Conservation (phyloP, 2,329 filamentous ascomycete species). For the Paecilomyces variotii region DNA sequence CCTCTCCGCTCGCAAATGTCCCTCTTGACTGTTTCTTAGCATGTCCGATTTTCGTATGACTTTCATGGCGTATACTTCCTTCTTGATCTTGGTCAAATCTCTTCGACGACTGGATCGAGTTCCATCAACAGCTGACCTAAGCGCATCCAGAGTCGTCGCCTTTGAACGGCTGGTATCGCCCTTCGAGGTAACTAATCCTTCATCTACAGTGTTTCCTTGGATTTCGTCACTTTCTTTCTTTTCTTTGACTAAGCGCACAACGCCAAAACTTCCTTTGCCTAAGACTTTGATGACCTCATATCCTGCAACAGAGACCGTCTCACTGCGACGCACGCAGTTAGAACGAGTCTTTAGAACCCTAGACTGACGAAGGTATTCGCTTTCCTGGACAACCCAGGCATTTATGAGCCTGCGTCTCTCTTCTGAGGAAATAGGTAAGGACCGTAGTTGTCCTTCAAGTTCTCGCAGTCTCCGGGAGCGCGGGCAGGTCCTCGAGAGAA, state of each 20-base stretch:
- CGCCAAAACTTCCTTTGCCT: conserved; percentile 89
- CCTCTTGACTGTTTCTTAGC: conserved; percentile 85
- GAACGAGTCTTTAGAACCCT: conserved; percentile 61
- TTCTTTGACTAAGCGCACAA: conserved; percentile 77
- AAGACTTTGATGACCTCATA: conserved; percentile 77
- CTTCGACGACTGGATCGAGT: conserved; percentile 18
- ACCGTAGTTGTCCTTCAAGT: conserved; percentile 57
- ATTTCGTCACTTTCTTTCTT: conserved; percentile 23
- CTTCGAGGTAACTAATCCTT: conserved; percentile 7
- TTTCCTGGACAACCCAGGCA: conserved; percentile 61
- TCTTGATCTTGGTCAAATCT: conserved; percentile 27
- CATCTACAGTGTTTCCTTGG: conserved; percentile 1
- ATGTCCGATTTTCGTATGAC: conserved; percentile 91
- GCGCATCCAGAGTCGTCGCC: conserved; percentile 9
- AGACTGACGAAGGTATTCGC: conserved; percentile 63
- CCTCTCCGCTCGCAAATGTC: conserved; percentile 80
- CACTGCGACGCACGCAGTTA: conserved; percentile 32
- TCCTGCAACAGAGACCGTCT: conserved; percentile 50
- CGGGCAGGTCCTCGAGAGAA: conserved; percentile 50
- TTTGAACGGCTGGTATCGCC: conserved; percentile 9
- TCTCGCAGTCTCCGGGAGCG: conserved; percentile 54
- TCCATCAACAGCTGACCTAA: conserved; percentile 15
- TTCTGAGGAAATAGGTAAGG: conserved; percentile 49
- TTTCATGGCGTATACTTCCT: conserved; percentile 87
- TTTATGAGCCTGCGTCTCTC: conserved; percentile 45